Conservation (phyloP, 139 green algal genomes). For the Micromonas commoda region DNA sequence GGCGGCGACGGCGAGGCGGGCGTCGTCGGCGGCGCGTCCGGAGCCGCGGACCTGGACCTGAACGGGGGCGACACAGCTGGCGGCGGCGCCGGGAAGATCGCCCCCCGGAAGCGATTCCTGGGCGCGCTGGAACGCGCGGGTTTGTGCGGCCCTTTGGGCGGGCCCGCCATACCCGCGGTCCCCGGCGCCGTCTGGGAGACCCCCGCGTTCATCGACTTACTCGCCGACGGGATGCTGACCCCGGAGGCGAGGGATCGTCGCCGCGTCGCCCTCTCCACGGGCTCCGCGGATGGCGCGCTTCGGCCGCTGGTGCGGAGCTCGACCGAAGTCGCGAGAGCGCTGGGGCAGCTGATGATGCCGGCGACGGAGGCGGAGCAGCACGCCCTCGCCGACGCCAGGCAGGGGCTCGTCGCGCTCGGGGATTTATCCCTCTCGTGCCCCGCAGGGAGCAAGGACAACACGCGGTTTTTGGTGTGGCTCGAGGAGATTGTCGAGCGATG, state of each 20-base stretch:
- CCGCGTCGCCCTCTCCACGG: background rate
- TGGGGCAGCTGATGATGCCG: background rate
- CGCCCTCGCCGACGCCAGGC: background rate
- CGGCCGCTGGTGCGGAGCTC: background rate
- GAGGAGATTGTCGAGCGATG: background rate
- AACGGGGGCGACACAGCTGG: too few relatives aligned
- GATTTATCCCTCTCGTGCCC: background rate
- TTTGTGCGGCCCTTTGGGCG: conserved; percentile 7
- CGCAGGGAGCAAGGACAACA: conserved; percentile 12
- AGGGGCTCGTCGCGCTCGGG: background rate
- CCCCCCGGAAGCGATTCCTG: background rate
- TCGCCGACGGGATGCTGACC: conserved; percentile 1
- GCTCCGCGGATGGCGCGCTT: background rate
- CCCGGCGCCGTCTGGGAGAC: conserved; percentile 7
- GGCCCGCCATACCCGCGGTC: background rate
- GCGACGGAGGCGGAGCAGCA: background rate
- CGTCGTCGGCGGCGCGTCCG: background rate
- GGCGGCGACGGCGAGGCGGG: background rate
- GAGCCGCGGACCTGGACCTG: background rate
- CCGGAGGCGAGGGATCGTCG: background rate
- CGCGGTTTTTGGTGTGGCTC: background rate
- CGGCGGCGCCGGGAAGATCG: background rate
- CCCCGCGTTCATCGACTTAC: conserved; percentile 6
- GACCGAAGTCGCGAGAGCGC: background rate
- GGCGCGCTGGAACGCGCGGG: conserved; percentile 13